phyloP scores from a whole-genome alignment of 1,139 yeast genomes.

The Taiozyma sp. region DNA sequence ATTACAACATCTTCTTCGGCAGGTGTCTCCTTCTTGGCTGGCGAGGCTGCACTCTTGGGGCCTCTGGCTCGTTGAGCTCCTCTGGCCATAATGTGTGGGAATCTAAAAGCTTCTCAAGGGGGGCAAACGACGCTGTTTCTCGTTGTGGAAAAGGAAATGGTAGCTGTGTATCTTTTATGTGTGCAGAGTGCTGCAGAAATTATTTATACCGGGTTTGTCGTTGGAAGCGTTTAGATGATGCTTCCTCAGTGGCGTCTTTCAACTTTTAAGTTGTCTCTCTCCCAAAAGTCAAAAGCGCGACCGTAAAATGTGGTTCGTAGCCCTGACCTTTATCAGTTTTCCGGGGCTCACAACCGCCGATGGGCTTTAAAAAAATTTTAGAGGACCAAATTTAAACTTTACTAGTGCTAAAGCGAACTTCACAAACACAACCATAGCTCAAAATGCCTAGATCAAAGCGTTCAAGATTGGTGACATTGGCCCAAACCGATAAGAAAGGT shows the following conservation, averaged over 20 bases:
- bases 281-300: background rate
- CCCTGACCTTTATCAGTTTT: background rate
- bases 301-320: background rate
- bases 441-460: slow-evolving; percentile 94
- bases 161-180: background rate
- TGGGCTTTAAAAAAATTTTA: background rate
- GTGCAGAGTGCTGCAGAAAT: background rate
- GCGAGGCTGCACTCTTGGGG: background rate
- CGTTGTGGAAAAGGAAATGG: background rate
- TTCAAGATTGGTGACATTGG: slow-evolving; percentile 89
- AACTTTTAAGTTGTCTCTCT: background rate
- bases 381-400: background rate
- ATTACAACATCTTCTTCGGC: slow-evolving; percentile 1
- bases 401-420: background rate
- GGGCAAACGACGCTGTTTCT: background rate
- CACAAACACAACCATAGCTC: background rate
- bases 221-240: background rate
- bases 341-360: background rate
- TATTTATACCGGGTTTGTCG: background rate
- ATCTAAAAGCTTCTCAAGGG: background rate
- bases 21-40: background rate
- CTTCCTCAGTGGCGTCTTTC: background rate
- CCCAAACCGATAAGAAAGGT: slow-evolving; percentile 95
- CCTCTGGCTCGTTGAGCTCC: background rate
- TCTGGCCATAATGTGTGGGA: background rate